Evolutionary conservation across 2,329 filamentous ascomycete genomes (phyloP).

Genomic region (Coniochaeta ligniaria): DNA sequence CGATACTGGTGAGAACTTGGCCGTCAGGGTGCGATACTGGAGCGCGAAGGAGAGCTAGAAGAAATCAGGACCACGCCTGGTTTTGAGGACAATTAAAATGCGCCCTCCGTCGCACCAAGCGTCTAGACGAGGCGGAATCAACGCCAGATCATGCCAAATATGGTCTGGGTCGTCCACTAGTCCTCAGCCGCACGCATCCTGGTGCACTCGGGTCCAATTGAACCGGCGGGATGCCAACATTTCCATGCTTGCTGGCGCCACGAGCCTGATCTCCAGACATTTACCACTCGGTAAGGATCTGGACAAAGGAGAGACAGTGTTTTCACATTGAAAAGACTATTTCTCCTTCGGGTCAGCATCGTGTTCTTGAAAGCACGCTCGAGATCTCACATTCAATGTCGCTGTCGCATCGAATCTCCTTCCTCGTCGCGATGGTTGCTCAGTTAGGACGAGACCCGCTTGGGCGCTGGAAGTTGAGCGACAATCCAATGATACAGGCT

Average conservation of each 20-base stretch:
- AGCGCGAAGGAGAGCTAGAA: neutral
- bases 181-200: neutral
- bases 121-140: neutral
- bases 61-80: neutral
- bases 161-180: neutral
- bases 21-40: neutral
- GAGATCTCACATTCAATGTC: neutral
- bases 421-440: neutral
- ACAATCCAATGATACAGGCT: neutral
- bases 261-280: neutral
- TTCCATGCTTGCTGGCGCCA: neutral
- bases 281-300: neutral
- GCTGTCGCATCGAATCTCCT: neutral
- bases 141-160: neutral
- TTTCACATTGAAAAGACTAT: no score
- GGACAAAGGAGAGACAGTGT: neutral
- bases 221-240: neutral
- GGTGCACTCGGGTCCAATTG: neutral
- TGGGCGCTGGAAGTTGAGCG: neutral
- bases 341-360: no score
- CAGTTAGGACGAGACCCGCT: neutral
- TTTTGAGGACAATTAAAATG: neutral
- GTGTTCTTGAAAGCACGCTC: neutral
- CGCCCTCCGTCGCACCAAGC: neutral
- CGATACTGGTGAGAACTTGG: neutral